phyloP scores from a whole-genome alignment of 2,329 filamentous ascomycete genomes.

The Neofusicoccum laricinum region DNA sequence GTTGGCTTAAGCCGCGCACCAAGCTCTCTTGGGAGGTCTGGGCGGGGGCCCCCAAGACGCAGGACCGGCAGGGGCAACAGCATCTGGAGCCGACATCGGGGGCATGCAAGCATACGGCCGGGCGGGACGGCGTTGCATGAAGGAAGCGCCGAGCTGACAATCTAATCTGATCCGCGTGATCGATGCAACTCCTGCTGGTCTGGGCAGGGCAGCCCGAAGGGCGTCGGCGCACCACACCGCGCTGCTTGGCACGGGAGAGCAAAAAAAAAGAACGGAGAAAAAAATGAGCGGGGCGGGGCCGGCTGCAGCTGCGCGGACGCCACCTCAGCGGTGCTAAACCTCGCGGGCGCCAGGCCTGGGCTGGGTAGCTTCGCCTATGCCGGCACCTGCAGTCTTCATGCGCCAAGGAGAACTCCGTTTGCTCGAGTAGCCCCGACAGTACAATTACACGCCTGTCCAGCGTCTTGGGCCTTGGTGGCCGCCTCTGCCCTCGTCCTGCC shows the following conservation, averaged over 20 bases:
- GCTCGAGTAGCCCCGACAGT: neutral
- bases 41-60: neutral
- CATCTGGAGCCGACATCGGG: neutral
- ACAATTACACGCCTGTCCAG: neutral
- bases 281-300: conserved; percentile 7
- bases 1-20: neutral
- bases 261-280: neutral
- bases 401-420: neutral
- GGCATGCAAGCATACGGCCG: neutral
- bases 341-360: too few relatives aligned
- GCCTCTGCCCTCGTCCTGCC: neutral
- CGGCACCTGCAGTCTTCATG: neutral
- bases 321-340: neutral
- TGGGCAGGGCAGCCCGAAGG: neutral
- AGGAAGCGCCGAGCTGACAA: neutral
- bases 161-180: conserved; percentile 3
- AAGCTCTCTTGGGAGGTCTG: neutral
- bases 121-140: neutral
- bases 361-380: neutral
- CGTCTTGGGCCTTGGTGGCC: neutral
- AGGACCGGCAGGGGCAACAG: neutral
- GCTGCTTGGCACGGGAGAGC: too few relatives aligned
- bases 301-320: neutral
- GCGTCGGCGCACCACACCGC: neutral
- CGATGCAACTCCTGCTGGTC: neutral